Percentiles rank a stretch among this genome's conserved stretches.
phyloP scores from a whole-genome alignment of 441 rosid genomes.

The Populus tomentosa region DNA sequence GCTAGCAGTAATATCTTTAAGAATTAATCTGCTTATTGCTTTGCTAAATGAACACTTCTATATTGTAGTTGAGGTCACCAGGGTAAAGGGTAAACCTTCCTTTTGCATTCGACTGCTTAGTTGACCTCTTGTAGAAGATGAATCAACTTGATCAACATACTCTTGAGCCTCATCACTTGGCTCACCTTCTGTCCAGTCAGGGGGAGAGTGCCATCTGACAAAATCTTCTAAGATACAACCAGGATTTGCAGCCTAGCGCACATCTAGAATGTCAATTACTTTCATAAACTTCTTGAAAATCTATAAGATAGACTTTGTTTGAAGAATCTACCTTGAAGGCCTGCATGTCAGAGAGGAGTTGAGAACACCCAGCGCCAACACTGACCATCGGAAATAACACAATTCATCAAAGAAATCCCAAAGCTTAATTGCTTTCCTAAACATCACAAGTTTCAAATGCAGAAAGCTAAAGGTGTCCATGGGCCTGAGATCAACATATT shows the following conservation, averaged over 20 bases:
- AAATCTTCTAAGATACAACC: constrained; percentile 98
- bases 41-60: constrained; percentile 5
- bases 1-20: not conserved
- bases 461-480: not conserved
- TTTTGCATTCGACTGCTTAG: constrained; percentile 93
- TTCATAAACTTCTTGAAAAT: not conserved
- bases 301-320: constrained; percentile 10
- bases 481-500: not conserved
- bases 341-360: constrained; percentile 98
- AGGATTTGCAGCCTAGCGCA: constrained; percentile 89
- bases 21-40: not conserved
- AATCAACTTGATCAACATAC: constrained; percentile 32
- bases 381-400: constrained; percentile 41
- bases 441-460: not conserved
- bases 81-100: constrained; percentile 56
- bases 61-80: constrained; percentile 3
- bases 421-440: not conserved
- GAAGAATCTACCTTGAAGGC: constrained; percentile 77
- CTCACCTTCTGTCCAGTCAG: constrained; percentile 87
- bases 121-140: constrained; percentile 57
- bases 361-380: constrained; percentile 99
- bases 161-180: constrained; percentile 40
- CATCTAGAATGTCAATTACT: constrained; percentile 11
- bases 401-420: constrained; percentile 11
- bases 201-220: constrained; percentile 99